Conservation (phyloP, 2,329 filamentous ascomycete species). For the Aspergillus ochraceoroseus region DNA sequence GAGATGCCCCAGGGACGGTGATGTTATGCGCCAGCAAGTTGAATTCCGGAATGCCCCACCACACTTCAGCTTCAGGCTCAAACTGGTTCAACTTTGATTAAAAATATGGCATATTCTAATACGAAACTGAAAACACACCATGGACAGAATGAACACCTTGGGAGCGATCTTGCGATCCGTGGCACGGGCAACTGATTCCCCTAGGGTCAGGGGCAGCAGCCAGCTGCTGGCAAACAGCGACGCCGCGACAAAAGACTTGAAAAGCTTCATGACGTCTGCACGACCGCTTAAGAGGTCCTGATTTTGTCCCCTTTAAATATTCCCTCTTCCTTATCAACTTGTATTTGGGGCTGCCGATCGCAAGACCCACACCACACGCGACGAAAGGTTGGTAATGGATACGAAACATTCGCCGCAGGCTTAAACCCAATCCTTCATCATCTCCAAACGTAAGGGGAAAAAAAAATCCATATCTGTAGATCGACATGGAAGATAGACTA, state of each 20-base stretch:
- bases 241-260: constrained; percentile 15
- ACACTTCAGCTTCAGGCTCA: constrained; percentile 56
- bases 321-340: background rate
- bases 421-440: background rate
- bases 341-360: background rate
- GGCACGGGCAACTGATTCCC: constrained; percentile 1
- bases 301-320: too few relatives aligned
- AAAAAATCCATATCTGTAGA: constrained; percentile 1
- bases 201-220: constrained; percentile 10
- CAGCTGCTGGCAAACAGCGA: constrained; percentile 17
- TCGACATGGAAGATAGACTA: too few relatives aligned
- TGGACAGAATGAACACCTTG: constrained; percentile 43
- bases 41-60: constrained; percentile 55
- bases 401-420: background rate
- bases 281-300: too few relatives aligned
- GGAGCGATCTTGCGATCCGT: constrained; percentile 28
- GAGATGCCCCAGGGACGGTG: constrained; percentile 59
- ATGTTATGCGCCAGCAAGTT: constrained; percentile 56
- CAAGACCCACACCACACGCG: background rate
- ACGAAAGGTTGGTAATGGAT: background rate
- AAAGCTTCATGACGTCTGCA: constrained; percentile 13
- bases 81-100: constrained; percentile 46
- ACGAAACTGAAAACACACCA: constrained; percentile 28
- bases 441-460: background rate
- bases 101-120: background rate